A percentile compares a stretch with the other conserved stretches of the same genome.
Evolutionary conservation across 192 early-diverging fungal species (phyloP).

Genomic region (Lobosporangium transversale): DNA sequence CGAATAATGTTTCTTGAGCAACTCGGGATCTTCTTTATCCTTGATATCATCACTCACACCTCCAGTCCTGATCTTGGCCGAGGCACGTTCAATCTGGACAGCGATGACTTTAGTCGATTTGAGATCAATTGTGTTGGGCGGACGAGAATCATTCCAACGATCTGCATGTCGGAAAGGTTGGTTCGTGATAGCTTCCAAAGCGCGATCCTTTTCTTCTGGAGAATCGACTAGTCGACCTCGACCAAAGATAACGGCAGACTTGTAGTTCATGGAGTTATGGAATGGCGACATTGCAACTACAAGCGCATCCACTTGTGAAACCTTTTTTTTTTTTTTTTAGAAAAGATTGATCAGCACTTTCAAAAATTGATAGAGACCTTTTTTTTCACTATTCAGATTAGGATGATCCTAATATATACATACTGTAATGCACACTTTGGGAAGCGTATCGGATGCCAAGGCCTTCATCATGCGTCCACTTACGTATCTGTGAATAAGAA

Average conservation of each 20-base stretch:
- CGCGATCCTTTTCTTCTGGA: constrained; percentile 51
- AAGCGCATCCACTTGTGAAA: constrained; percentile 57
- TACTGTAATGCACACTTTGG: constrained; percentile 52
- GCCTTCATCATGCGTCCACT: constrained; percentile 53
- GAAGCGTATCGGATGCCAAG: constrained; percentile 16
- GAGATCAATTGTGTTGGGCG: constrained; percentile 35
- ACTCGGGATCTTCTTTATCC: constrained; percentile 31
- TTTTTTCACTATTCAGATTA: neutral
- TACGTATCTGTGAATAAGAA: constrained; percentile 18
- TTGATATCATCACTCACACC: constrained; percentile 32
- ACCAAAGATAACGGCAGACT: constrained; percentile 58
- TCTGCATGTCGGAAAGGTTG: constrained; percentile 56
- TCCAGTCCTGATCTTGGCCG: constrained; percentile 18
- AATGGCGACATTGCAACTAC: constrained; percentile 60
- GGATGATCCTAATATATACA: neutral
- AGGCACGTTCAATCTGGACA: constrained; percentile 35
- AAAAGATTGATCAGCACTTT: no score
- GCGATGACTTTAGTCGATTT: constrained; percentile 48
- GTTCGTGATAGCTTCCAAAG: constrained; percentile 57
- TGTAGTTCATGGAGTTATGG: constrained; percentile 62
- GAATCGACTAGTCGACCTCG: constrained; percentile 50
- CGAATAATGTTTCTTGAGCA: constrained; percentile 33
- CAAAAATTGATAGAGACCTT: no score
- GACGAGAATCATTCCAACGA: constrained; percentile 55
- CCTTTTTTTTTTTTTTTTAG: constrained; percentile 18